Evolutionary conservation across 768 basidiomycete species (phyloP).

Genomic region (Russula sp.): DNA sequence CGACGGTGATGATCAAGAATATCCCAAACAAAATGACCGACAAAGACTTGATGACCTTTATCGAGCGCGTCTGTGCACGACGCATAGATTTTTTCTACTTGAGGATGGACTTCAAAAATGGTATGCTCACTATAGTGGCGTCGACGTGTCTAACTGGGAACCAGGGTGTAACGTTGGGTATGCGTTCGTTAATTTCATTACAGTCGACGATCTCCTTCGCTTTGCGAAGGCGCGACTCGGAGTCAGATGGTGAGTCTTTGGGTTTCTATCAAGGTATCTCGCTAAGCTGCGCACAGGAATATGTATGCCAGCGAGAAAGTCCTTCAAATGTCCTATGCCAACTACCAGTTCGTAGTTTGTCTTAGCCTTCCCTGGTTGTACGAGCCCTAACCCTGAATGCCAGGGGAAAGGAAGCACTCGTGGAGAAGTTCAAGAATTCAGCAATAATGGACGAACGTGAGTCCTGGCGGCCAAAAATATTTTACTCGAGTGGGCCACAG

Average conservation of each 20-base stretch:
- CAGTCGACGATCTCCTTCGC: slow-evolving; percentile 66
- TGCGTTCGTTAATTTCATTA: slow-evolving; percentile 89
- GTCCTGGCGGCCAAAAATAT: slow-evolving; percentile 82
- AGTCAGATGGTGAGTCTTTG: slow-evolving; percentile 67
- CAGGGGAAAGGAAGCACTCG: slow-evolving; percentile 85
- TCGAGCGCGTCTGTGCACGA: slow-evolving; percentile 67
- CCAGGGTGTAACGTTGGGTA: slow-evolving; percentile 75
- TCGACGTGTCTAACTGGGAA: slow-evolving; percentile 3
- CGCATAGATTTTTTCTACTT: slow-evolving; percentile 85
- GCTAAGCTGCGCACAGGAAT: slow-evolving; percentile 53
- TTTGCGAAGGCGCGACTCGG: slow-evolving; percentile 76
- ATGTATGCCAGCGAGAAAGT: slow-evolving; percentile 91
- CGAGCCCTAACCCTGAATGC: not conserved
- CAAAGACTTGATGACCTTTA: slow-evolving; percentile 63
- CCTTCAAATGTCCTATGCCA: slow-evolving; percentile 88
- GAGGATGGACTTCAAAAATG: slow-evolving; percentile 81
- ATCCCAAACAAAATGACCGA: slow-evolving; percentile 92
- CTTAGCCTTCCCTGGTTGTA: not conserved
- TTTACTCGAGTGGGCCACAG: slow-evolving; percentile 69
- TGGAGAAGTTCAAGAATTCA: slow-evolving; percentile 92
- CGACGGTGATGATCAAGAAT: slow-evolving; percentile 89
- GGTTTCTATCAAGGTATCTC: slow-evolving; percentile 6
- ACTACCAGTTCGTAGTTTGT: slow-evolving; percentile 72
- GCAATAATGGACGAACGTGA: slow-evolving; percentile 85
- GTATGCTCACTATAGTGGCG: slow-evolving; percentile 39